Conservation (phyloP, 495 filamentous ascomycete genomes). For the Lophium mytilinum region DNA sequence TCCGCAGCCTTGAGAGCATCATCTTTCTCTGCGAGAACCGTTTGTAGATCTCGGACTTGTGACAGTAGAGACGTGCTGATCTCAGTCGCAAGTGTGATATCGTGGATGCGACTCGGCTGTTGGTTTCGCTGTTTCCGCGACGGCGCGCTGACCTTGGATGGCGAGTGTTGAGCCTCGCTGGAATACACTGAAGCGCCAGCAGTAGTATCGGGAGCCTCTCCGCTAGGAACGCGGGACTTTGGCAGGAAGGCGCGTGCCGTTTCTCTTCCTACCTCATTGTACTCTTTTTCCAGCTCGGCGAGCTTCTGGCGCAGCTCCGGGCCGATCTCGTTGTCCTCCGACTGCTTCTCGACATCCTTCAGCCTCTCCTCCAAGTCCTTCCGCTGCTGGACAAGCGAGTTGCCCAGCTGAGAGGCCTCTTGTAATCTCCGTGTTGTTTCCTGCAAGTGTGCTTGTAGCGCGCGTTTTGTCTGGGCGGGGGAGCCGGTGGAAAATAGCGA, state of each 20-base stretch:
- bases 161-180: slow-evolving; percentile 75
- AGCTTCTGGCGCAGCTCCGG: slow-evolving; percentile 78
- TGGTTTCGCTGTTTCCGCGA: slow-evolving; percentile 84
- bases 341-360: slow-evolving; percentile 69
- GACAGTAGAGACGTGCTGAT: slow-evolving; percentile 84
- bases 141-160: slow-evolving; percentile 80
- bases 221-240: slow-evolving; percentile 62
- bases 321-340: slow-evolving; percentile 73
- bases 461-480: slow-evolving; percentile 76
- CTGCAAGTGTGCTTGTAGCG: slow-evolving; percentile 79
- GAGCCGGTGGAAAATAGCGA: slow-evolving; percentile 68
- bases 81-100: slow-evolving; percentile 93
- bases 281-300: slow-evolving; percentile 82
- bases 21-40: slow-evolving; percentile 73
- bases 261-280: slow-evolving; percentile 88
- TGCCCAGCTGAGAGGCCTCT: slow-evolving; percentile 82
- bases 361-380: slow-evolving; percentile 71
- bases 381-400: slow-evolving; percentile 74
- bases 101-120: slow-evolving; percentile 72
- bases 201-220: slow-evolving; percentile 26
- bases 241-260: slow-evolving; percentile 84
- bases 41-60: slow-evolving; percentile 83
- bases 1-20: slow-evolving; percentile 69
- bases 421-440: slow-evolving; percentile 88
- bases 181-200: slow-evolving; percentile 74